Base-by-base conservation (phyloP, 495 filamentous ascomycete species). In the Penicillium soppii region DNA sequence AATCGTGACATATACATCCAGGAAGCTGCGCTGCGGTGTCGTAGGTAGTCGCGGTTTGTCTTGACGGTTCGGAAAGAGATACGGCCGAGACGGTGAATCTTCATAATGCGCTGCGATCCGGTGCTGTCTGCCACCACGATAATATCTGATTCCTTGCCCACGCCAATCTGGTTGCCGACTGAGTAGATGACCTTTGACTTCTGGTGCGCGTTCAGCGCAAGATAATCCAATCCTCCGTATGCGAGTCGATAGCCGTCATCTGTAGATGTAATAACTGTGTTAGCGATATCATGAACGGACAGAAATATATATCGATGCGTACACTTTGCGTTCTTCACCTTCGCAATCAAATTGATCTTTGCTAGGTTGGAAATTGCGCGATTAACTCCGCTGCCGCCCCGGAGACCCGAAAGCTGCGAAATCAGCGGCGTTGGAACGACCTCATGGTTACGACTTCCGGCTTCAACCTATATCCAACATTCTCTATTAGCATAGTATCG, bases 1-100 rank as follows among this genome's bases (percentile, higher is more conserved):
- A 99, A 77, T 16, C 92, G 82, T 2, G 86, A 91, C 77, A 99
- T 92, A 73, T 97, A 96, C 91, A 96, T 95, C 94, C 94, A 99
- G 35, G 85, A 90, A 19, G 82, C 88, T 10, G 83, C 80, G 47
- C 75, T 79, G 56, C 87, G 81, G 52, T 94, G 86, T 37, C 89
- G 86, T 33, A 97, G 84, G 75, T 99, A 99, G 72, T 97, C 94
- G 30, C 94, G 85, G 72, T 97, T 97, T 10, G 85, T 82, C 70
- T 96, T 96, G 58, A 99, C 91, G 32, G 88, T 88, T 57, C 94
- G 88, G 77, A 99, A 99, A 22, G 92, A 97, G 63, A 97, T 96
- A 58, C 94, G 87, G 36, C 94, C 94, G 1, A 99, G 82, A 26
- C 92, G 86, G 73, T 97, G 90, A 68, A 96, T 92, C 73, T 97